These are phyloP conservation scores for Rhizoclosmatium sp. DNA, from an alignment of 192 early-diverging fungal genomes.

Conservation along the genomic window DNA sequence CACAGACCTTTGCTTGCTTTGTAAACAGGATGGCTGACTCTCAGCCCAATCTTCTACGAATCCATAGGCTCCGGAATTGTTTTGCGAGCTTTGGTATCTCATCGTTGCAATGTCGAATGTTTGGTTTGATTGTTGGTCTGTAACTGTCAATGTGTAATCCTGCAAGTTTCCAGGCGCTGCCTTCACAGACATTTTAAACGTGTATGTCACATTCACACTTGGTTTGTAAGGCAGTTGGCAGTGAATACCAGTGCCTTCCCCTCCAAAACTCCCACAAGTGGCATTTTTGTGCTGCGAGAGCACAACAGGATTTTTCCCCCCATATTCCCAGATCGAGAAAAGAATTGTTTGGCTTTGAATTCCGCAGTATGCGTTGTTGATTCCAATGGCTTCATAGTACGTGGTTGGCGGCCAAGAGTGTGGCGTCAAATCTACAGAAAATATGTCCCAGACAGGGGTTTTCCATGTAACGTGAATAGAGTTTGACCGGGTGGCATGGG, in stretches of 20 bases:
- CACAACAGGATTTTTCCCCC: neutral
- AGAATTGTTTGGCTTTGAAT: slow-evolving; percentile 17
- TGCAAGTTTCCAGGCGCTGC: neutral
- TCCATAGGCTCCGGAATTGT: slow-evolving; percentile 6
- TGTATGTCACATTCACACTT: slow-evolving; percentile 4
- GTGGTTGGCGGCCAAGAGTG: slow-evolving; percentile 21
- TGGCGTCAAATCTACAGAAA: neutral
- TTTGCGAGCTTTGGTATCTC: neutral
- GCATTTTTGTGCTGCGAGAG: neutral
- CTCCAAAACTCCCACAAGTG: neutral
- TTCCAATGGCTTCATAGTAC: slow-evolving; percentile 28
- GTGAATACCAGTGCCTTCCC: slow-evolving; percentile 23
- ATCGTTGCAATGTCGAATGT: slow-evolving; percentile 1
- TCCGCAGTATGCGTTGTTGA: slow-evolving; percentile 14
- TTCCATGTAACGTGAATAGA: slow-evolving; percentile 19
- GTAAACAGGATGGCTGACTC: neutral
- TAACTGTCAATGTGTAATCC: slow-evolving; percentile 8
- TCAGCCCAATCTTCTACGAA: slow-evolving; percentile 15
- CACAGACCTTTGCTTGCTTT: neutral
- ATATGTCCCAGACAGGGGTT: slow-evolving; percentile 9
- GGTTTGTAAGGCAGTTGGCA: neutral
- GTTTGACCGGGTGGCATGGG: slow-evolving; percentile 16
- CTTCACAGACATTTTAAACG: neutral
- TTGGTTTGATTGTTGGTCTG: neutral
- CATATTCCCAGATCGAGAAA: slow-evolving; percentile 3